Base-by-base conservation (phyloP, 805 yeast genomes). In the Lipomyces yamadae region DNA sequence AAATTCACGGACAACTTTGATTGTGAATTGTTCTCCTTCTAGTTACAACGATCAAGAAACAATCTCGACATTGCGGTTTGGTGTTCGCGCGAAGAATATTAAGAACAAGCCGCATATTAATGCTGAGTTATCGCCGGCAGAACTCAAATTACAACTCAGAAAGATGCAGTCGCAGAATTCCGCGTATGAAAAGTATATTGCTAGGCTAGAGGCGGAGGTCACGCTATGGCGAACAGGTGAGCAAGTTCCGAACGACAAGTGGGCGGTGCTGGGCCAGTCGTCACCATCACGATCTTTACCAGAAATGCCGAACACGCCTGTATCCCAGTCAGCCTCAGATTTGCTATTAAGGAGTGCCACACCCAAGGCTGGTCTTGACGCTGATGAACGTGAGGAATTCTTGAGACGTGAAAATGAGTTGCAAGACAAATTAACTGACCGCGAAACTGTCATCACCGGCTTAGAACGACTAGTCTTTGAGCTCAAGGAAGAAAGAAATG, bases 21-120 rank as follows among this genome's bases (percentile, higher is more conserved):
- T 92, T 18, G 82, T 91, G 53, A 88, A 88, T 70, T 89, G 95
- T 69, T 89, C 95, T 0, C 89, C 91, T 0, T 81, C 88, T 0
- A 73, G 79, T 2, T 74, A 77, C 39, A 85, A 90, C 71, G 86
- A 82, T 61, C 75, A 78, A 18, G 95, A 90, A 72, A 89, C 96
- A 0, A 66, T 90, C 4, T 86, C 92, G 4, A 87, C 93, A 0
- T 77, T 92, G 64, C 78, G 94, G 57, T 90, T 91, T 75, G 96
- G 95, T 0, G 80, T 85, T 0, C 79, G 95, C 29, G 92, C 94
- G 6, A 89, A 88, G 77, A 80, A 78, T 56, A 87, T 91, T 68
- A 81, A 84, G 72, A 92, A 90, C 74, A 80, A 80, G 60, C 89
- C 91, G 33, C 86, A 83, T 74, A 81, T 87, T 67, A 91, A 87